These are phyloP conservation scores for Mycena metata DNA, from an alignment of 768 basidiomycete species.

Conservation along the genomic window DNA sequence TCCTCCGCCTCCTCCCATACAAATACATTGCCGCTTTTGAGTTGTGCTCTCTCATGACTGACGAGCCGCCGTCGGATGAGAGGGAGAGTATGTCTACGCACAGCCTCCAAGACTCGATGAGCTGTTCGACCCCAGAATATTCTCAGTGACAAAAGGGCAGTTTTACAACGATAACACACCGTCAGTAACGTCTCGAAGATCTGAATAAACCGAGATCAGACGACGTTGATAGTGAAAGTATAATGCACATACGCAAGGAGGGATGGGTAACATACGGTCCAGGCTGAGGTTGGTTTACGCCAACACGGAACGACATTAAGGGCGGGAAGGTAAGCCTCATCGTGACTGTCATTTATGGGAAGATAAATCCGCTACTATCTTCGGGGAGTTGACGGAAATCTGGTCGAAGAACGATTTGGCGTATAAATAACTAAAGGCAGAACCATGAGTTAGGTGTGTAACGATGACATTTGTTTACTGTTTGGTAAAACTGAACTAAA, in stretches of 20 bases:
- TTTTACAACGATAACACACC: too few species aligned
- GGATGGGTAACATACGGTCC: constrained; percentile 61
- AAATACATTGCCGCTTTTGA: constrained; percentile 81
- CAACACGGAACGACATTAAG: constrained; percentile 41
- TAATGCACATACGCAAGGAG: constrained; percentile 58
- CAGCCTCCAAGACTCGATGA: constrained; percentile 82
- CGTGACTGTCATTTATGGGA: constrained; percentile 25
- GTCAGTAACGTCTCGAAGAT: constrained; percentile 84
- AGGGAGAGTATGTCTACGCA: constrained; percentile 76
- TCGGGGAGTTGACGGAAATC: constrained; percentile 60
- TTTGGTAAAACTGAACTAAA: constrained; percentile 19
- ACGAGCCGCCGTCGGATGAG: constrained; percentile 80
- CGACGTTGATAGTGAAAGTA: constrained; percentile 1
- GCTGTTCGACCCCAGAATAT: constrained; percentile 47
- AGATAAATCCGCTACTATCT: constrained; percentile 37
- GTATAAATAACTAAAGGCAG: constrained; percentile 35
- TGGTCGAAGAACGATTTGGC: constrained; percentile 36
- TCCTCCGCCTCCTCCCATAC: constrained; percentile 90
- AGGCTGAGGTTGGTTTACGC: constrained; percentile 38
- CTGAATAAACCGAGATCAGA: constrained; percentile 49
- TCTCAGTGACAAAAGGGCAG: too few species aligned
- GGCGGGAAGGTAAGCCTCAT: constrained; percentile 31
- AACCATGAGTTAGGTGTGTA: constrained; percentile 31
- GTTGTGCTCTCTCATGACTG: constrained; percentile 75
- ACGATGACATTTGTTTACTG: constrained; percentile 15